Percentiles rank a stretch among this genome's conserved stretches.
phyloP scores from a whole-genome alignment of 495 filamentous ascomycete species.

The Alectoria sarmentosa region DNA sequence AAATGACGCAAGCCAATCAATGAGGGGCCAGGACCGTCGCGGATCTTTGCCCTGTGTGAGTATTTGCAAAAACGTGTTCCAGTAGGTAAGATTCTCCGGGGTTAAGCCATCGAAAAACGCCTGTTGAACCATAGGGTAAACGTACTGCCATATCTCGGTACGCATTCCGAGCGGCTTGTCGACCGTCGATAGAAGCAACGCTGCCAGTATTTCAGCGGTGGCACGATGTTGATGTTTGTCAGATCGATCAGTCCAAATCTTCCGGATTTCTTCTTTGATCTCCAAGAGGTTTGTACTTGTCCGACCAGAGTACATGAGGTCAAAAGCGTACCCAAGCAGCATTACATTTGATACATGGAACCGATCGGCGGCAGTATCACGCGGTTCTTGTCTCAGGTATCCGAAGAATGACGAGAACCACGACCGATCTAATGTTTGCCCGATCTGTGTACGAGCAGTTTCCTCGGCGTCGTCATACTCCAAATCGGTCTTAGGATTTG shows the following conservation, averaged over 20 bases:
- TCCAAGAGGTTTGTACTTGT: constrained; percentile 79
- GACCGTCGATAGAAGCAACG: constrained; percentile 65
- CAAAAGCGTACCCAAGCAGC: constrained; percentile 80
- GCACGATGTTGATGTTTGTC: constrained; percentile 98
- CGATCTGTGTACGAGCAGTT: constrained; percentile 71
- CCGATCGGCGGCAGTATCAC: constrained; percentile 73
- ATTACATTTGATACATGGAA: constrained; percentile 83
- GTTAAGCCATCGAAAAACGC: constrained; percentile 86
- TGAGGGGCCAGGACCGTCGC: constrained; percentile 74
- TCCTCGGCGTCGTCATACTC: constrained; percentile 80
- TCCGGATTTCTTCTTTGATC: constrained; percentile 66
- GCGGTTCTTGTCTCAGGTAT: constrained; percentile 93
- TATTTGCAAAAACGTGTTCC: constrained; percentile 88
- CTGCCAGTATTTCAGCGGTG: constrained; percentile 88
- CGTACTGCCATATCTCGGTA: constrained; percentile 75
- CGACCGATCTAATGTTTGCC: constrained; percentile 63
- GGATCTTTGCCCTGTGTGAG: constrained; percentile 80
- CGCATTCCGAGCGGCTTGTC: constrained; percentile 64
- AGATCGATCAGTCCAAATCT: constrained; percentile 80
- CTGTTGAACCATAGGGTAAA: constrained; percentile 77
- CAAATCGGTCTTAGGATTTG: constrained; percentile 58
- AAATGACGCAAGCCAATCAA: constrained; percentile 78
- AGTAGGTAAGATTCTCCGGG: constrained; percentile 89
- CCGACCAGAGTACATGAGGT: constrained; percentile 68
- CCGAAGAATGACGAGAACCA: constrained; percentile 88